Evolutionary conservation across 495 filamentous ascomycete species (phyloP), one percentile per base, ranked within the genome.

Genomic region (Trichoderma virens): DNA sequence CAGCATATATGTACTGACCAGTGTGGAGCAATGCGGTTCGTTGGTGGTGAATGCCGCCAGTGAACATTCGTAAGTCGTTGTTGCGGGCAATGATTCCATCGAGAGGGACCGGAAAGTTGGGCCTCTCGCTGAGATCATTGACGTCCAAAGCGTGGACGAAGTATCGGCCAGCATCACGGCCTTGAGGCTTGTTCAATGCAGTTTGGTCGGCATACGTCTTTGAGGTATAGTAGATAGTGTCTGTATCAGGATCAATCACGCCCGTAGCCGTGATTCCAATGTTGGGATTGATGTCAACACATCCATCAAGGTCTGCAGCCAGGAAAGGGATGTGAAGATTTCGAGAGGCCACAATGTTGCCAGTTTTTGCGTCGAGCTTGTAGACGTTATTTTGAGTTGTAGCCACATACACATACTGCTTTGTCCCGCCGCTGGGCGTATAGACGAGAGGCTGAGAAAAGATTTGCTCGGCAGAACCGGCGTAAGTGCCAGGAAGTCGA

Each of bases 211-310:
- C 62, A 67, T 81, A 80, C 7, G 77, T 79, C 62, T 81, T 81
- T 6, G 79, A 70, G 1, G 71, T 77, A 23, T 80, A 63, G 62
- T 77, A 82, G 74, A 75, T 75, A 43, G 75, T 75, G 7, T 75
- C 73, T 0, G 78, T 75, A 16, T 64, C 72, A 0, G 79, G 79
- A 67, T 83, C 81, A 51, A 83, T 82, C 20, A 82, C 74, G n/a
- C 75, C 75, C 3, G 78, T 81, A 0, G 71, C 75, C 28, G 73
- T 82, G 59, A 81, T 74, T 3, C 81, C 81, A 54, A 83, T 71
- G 23, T 70, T 70, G 63, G 74, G 69, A 2, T 70, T 70, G 39
- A 83, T 79, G 66, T 83, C 81, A 30, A 74, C 74, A 64, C 81
- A 83, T 35, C 77, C 77, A 65, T 75, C 68, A 13, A 76, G 67